A percentile compares a stretch with the other conserved stretches of the same genome.
Evolutionary conservation across 1,139 yeast species (phyloP).

Genomic region (Suhomyces panamericanus): DNA sequence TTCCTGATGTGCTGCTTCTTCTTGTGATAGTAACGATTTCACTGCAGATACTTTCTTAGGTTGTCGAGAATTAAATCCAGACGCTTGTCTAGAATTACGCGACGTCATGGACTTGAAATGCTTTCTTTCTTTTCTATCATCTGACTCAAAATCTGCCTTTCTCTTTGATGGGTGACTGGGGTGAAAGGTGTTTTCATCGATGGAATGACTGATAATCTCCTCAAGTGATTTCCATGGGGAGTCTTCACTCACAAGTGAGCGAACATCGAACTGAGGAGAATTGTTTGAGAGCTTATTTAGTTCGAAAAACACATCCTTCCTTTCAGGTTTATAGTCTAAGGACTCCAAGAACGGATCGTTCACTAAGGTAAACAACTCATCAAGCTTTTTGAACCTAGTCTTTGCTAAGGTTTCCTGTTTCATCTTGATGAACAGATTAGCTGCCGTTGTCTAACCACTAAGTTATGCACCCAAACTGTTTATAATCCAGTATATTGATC

Average conservation of each 20-base stretch:
- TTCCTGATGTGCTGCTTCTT: constrained; percentile 24
- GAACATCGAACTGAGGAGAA: constrained; percentile 1
- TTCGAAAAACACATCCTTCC: constrained; percentile 4
- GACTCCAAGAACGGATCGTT: constrained; percentile 10
- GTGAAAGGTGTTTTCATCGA: constrained; percentile 5
- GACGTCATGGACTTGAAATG: constrained; percentile 2
- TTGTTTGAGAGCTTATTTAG: constrained; percentile 1
- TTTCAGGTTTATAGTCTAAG: not conserved
- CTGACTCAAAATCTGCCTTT: constrained; percentile 3
- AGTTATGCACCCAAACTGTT: not conserved
- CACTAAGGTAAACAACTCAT: constrained; percentile 10
- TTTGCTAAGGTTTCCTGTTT: constrained; percentile 1
- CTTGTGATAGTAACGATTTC: constrained; percentile 23
- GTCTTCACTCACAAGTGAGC: not conserved
- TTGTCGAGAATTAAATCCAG: constrained; percentile 5
- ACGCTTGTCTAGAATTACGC: constrained; percentile 7
- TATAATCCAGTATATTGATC: not conserved
- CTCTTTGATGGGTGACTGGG: constrained; percentile 5
- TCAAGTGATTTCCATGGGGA: not conserved
- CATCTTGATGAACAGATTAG: not conserved
- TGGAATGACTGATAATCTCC: constrained; percentile 1
- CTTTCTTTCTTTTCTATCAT: constrained; percentile 8
- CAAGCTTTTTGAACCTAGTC: constrained; percentile 9
- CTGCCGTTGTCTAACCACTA: not conserved
- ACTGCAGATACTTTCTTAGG: constrained; percentile 16